Percentiles rank a stretch among this genome's conserved stretches.
phyloP scores from a whole-genome alignment of 192 early-diverging fungal genomes.

The Linnemannia schmuckeri region DNA sequence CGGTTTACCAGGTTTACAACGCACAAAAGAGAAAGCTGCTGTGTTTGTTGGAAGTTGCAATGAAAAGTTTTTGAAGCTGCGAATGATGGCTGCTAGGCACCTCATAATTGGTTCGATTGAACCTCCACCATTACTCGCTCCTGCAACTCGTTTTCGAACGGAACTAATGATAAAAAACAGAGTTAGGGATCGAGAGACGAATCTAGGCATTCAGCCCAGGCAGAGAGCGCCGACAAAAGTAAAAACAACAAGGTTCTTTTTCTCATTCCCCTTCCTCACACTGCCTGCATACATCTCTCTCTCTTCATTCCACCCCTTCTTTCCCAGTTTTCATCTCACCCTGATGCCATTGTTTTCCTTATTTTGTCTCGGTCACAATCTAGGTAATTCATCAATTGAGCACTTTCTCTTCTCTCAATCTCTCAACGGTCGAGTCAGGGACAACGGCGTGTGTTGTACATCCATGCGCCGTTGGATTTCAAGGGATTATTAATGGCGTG shows the following conservation, averaged over 20 bases:
- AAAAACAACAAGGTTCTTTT: conserved; percentile 1
- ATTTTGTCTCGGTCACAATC: neutral
- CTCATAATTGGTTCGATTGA: neutral
- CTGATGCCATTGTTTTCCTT: neutral
- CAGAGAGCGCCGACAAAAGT: neutral
- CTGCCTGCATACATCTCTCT: neutral
- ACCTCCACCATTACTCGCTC: neutral
- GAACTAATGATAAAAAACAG: neutral
- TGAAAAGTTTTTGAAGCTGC: too few species aligned
- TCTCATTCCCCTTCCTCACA: neutral
- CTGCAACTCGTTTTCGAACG: neutral
- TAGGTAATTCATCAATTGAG: neutral
- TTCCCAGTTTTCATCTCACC: neutral
- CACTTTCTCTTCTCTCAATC: neutral
- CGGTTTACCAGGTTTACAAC: too few species aligned
- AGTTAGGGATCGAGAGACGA: neutral
- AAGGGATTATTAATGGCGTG: neutral
- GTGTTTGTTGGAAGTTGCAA: too few species aligned
- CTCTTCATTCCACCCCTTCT: neutral
- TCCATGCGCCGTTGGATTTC: neutral
- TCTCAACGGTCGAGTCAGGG: neutral
- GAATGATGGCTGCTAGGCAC: neutral
- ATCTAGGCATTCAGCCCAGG: neutral
- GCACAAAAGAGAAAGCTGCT: too few species aligned
- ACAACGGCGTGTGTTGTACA: neutral